A percentile compares a stretch with the other conserved stretches of the same genome.
Evolutionary conservation across 2,329 filamentous ascomycete species (phyloP).

Genomic region (Neofusicoccum laricinum): DNA sequence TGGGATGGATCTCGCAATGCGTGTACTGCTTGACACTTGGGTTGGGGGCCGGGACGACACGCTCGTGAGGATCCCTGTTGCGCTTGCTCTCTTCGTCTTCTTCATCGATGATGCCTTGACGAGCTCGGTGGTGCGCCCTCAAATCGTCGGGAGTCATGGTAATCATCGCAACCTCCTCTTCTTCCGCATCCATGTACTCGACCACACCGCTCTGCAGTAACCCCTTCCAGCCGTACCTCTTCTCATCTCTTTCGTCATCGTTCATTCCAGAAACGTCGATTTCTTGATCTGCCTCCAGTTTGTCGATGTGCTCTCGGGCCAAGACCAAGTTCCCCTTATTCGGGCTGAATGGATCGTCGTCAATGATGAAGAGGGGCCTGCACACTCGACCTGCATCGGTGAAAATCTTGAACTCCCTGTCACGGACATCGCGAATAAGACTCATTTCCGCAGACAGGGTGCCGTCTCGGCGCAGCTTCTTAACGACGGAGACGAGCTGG

Average conservation of each 20-base stretch:
- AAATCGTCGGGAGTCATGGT: constrained; percentile 97
- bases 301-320: constrained; percentile 76
- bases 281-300: constrained; percentile 71
- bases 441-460: constrained; percentile 91
- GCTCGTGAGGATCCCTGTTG: constrained; percentile 69
- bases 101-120: neutral
- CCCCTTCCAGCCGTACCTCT: constrained; percentile 83
- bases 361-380: constrained; percentile 88
- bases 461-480: constrained; percentile 73
- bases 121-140: constrained; percentile 52
- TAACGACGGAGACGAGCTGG: constrained; percentile 75
- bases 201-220: constrained; percentile 81
- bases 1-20: constrained; percentile 98
- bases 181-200: constrained; percentile 95
- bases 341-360: constrained; percentile 73
- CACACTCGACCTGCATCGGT: constrained; percentile 95
- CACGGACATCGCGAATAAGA: constrained; percentile 91
- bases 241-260: constrained; percentile 55
- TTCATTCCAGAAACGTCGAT: constrained; percentile 57
- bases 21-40: constrained; percentile 89
- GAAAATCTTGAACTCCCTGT: constrained; percentile 97
- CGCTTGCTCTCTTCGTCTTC: neutral
- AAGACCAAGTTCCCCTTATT: constrained; percentile 77
- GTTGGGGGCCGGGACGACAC: constrained; percentile 85
- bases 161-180: constrained; percentile 99